phyloP scores from a whole-genome alignment of 179 eudicot genomes.

The Pouteria campechiana region DNA sequence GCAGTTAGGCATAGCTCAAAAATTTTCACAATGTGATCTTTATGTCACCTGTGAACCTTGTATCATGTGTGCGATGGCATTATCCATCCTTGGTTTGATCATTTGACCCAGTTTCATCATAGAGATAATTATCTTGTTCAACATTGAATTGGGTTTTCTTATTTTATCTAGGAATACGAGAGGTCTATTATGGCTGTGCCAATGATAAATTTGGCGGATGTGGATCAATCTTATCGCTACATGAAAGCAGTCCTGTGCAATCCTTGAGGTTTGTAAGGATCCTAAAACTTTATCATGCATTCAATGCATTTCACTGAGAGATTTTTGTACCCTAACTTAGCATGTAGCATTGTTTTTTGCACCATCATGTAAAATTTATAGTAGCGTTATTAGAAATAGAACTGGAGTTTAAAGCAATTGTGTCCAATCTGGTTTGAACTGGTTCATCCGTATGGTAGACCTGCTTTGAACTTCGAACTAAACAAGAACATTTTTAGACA shows the following conservation, averaged over 20 bases:
- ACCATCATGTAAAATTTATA: neutral
- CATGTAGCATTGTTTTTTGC: neutral
- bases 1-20: constrained; percentile 32
- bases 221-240: constrained; percentile 77
- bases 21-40: constrained; percentile 50
- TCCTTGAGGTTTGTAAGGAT: constrained; percentile 19
- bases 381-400: neutral
- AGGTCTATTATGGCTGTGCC: constrained; percentile 72
- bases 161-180: constrained; percentile 37
- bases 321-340: neutral
- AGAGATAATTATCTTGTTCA: neutral
- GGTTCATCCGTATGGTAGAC: no score
- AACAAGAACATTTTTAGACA: no score
- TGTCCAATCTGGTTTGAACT: neutral
- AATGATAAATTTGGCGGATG: constrained; percentile 93
- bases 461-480: no score
- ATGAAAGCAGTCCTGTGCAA: constrained; percentile 19
- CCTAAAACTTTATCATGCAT: no score
- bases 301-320: no score
- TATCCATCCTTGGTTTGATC: constrained; percentile 51
- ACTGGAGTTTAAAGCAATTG: neutral
- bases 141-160: neutral
- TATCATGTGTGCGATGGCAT: constrained; percentile 82
- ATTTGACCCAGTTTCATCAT: neutral
- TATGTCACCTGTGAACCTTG: constrained; percentile 95